Percentiles rank a stretch among this genome's conserved stretches.
These are phyloP conservation scores for Pythium aphanidermatum DNA, from an alignment of 352 stramenopile species.

Conservation along the genomic window DNA sequence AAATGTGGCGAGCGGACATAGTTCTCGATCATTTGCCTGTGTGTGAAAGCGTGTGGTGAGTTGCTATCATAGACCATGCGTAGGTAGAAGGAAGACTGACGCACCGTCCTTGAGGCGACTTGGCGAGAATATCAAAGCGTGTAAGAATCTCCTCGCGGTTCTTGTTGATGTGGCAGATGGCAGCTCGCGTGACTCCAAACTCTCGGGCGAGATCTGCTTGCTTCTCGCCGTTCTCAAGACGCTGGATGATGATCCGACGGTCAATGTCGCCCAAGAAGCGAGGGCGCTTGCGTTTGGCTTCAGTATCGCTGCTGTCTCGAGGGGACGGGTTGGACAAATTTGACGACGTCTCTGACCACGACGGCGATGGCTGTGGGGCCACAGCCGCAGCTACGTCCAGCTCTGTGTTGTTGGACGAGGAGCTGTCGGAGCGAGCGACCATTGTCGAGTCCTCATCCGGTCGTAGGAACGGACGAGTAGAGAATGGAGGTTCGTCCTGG, in stretches of 20 bases:
- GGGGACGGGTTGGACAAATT: conserved; percentile 13
- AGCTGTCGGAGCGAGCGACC: background rate
- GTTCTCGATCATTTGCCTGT: conserved; percentile 31
- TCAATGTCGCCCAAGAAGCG: conserved; percentile 54
- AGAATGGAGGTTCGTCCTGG: background rate
- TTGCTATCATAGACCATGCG: background rate
- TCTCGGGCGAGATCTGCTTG: conserved; percentile 52
- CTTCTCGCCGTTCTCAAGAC: conserved; percentile 61
- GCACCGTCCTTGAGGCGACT: conserved; percentile 50
- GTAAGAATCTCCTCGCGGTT: conserved; percentile 68
- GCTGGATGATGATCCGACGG: conserved; percentile 56
- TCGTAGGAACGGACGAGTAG: background rate
- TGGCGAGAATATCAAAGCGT: conserved; percentile 49
- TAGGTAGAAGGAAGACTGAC: conserved; percentile 5
- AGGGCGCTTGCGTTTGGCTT: conserved; percentile 28
- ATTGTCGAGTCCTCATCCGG: background rate
- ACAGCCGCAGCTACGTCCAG: conserved; percentile 4
- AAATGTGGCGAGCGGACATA: conserved; percentile 20
- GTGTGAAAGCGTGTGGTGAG: background rate
- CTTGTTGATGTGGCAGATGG: conserved; percentile 80
- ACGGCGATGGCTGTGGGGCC: background rate
- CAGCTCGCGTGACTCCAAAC: conserved; percentile 60
- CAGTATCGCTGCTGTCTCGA: background rate
- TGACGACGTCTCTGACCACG: conserved; percentile 12
- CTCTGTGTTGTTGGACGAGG: background rate